phyloP scores from a whole-genome alignment of 305 asterid species.

The Ruellia speciosa region DNA sequence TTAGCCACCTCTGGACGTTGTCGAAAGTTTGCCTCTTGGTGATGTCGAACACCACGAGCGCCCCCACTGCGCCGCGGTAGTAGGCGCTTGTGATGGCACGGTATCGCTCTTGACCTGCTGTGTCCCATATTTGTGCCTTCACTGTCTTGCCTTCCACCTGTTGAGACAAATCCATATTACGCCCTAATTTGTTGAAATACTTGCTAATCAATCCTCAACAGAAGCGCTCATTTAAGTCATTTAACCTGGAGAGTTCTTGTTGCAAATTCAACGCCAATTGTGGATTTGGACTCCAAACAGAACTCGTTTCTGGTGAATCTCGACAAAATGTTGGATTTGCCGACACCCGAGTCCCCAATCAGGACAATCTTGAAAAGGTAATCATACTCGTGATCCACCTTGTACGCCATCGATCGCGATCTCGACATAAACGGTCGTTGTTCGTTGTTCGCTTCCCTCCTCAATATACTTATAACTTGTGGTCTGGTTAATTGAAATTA shows the following conservation, averaged over 20 bases:
- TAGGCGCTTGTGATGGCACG: constrained; percentile 63
- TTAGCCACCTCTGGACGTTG: constrained; percentile 51
- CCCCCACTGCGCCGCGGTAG: constrained; percentile 69
- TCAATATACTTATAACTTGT: no score
- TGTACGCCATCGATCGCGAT: constrained; percentile 40
- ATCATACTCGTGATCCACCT: constrained; percentile 64
- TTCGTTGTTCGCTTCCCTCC: no score
- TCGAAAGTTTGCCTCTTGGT: constrained; percentile 53
- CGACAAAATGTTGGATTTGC: constrained; percentile 57
- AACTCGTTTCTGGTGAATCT: constrained; percentile 59
- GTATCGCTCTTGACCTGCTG: constrained; percentile 67
- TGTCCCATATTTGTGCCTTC: constrained; percentile 73
- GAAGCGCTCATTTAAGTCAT: no score
- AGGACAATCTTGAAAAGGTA: constrained; percentile 57
- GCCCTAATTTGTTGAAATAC: no score
- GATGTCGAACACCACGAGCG: constrained; percentile 48
- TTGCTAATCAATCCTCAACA: no score
- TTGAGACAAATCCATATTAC: no score
- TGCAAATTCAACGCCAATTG: constrained; percentile 66
- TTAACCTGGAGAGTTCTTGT: constrained; percentile 63
- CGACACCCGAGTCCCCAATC: constrained; percentile 64
- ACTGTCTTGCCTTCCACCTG: constrained; percentile 58
- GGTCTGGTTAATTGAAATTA: no score
- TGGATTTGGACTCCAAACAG: constrained; percentile 57
- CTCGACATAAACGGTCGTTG: not conserved